phyloP scores from a whole-genome alignment of 805 yeast species.

The Pichia cephalocereana region DNA sequence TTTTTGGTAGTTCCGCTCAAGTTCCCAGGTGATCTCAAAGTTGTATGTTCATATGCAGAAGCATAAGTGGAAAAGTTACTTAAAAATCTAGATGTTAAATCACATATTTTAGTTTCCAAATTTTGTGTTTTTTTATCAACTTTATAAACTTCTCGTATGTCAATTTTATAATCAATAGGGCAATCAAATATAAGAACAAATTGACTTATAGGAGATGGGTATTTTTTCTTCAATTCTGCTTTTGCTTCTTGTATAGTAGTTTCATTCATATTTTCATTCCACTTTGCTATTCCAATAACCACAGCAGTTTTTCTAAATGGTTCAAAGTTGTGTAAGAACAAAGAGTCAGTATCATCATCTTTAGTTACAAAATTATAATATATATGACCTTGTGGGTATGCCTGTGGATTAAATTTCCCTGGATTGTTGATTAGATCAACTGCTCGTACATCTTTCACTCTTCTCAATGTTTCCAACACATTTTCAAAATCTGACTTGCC shows the following conservation, averaged over 20 bases:
- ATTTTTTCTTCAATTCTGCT: slow-evolving; percentile 32
- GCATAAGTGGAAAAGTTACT: slow-evolving; percentile 58
- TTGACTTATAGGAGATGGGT: slow-evolving; percentile 48
- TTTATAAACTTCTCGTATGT: slow-evolving; percentile 8
- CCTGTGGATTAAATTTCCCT: slow-evolving; percentile 72
- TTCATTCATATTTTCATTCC: slow-evolving; percentile 18
- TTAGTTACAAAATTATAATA: slow-evolving; percentile 49
- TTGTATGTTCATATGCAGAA: slow-evolving; percentile 65
- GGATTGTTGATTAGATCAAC: slow-evolving; percentile 66
- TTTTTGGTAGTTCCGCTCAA: slow-evolving; percentile 12
- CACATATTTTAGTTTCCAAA: slow-evolving; percentile 64
- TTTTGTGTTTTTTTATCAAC: slow-evolving; percentile 17
- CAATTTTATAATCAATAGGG: slow-evolving; percentile 18
- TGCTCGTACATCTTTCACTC: slow-evolving; percentile 55
- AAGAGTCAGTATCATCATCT: slow-evolving; percentile 35
- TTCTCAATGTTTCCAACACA: slow-evolving; percentile 35
- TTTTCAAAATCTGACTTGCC: slow-evolving; percentile 31
- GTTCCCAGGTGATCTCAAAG: slow-evolving; percentile 74
- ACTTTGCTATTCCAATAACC: slow-evolving; percentile 37
- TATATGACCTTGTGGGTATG: slow-evolving; percentile 71
- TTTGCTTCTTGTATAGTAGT: slow-evolving; percentile 23
- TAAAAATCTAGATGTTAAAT: slow-evolving; percentile 56
- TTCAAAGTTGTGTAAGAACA: slow-evolving; percentile 78
- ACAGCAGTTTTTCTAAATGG: slow-evolving; percentile 75
- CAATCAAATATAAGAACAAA: slow-evolving; percentile 46